Base-by-base conservation (phyloP, 208 protist genomes). In the Trypanosoma scelopori region DNA sequence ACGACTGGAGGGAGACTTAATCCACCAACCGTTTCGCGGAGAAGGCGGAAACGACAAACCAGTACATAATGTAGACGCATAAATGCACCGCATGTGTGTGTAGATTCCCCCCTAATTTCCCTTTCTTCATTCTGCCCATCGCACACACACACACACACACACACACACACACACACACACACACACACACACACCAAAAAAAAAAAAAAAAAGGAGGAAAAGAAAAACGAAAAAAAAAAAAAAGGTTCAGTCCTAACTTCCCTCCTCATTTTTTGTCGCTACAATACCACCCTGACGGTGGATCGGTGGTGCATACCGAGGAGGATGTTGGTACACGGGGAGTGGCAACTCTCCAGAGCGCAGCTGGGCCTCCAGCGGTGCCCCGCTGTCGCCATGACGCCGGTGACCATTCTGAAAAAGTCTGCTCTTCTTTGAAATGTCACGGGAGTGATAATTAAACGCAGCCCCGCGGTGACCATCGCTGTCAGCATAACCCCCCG, bases 291-390 rank as follows among this genome's bases (percentile, higher is more conserved):
- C 81, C 18, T 41, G 53, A 20, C 78, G 68, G 55, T 95, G 89
- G 78, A 95, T 83, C 1, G 89, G 86, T 41, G 89, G 76, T 12
- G 74, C 78, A 58, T 95, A 95, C n/a, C 86, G 79, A 3, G 89
- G 89, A 23, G 77, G 77, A 18, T 67, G 64, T 63, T 95, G 89
- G 42, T 79, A 82, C 39, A 86, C 82, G 2, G 83, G 81, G 25
- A 78, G 65, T 41, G 79, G 69, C n/a, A 95, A 59, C 56, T 93
- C 89, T 15, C 74, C 78, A 1, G 78, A 77, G n/a, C 79, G 74
- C 35, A 95, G 45, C 76, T 95, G 87, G 15, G 89, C 79, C 23
- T 81, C 76, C 9, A 91, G 70, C 12, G 79, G 77, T 3, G 84
- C 75, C 16, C 85, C 65, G 28, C 65, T 67, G 47, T 93, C 84